phyloP scores from a whole-genome alignment of 2,329 filamentous ascomycete species.

The Monosporascus sp. region DNA sequence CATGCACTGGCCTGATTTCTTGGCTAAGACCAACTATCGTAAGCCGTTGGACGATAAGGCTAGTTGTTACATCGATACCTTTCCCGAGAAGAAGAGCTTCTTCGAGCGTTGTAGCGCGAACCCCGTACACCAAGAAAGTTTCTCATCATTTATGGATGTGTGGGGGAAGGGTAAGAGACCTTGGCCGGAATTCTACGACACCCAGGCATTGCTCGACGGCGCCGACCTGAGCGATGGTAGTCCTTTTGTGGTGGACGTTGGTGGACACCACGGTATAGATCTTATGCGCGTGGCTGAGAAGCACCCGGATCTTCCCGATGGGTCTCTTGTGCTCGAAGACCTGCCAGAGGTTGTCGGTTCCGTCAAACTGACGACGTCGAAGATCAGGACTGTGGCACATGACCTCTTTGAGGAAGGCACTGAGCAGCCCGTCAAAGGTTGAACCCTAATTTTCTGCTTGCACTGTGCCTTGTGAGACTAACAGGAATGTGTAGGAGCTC shows the following conservation, averaged over 20 bases:
- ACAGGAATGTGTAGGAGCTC: slow-evolving; percentile 16
- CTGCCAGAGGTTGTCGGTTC: slow-evolving; percentile 25
- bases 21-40: slow-evolving; percentile 18
- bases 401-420: slow-evolving; percentile 25
- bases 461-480: not conserved
- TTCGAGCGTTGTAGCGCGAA: slow-evolving; percentile 16
- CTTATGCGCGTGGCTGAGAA: slow-evolving; percentile 24
- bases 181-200: slow-evolving; percentile 23
- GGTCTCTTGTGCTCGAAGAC: slow-evolving; percentile 34
- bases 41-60: slow-evolving; percentile 14
- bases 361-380: slow-evolving; percentile 6
- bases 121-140: slow-evolving; percentile 11
- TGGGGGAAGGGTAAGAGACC: slow-evolving; percentile 14
- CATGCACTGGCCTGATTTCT: slow-evolving; percentile 13
- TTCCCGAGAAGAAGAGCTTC: slow-evolving; percentile 14
- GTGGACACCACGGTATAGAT: slow-evolving; percentile 36
- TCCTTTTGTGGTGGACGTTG: slow-evolving; percentile 34
- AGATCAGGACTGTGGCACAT: slow-evolving; percentile 22
- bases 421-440: slow-evolving; percentile 23
- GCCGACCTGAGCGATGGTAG: slow-evolving; percentile 18
- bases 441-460: not conserved
- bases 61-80: slow-evolving; percentile 14
- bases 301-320: slow-evolving; percentile 25
- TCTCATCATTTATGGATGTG: slow-evolving; percentile 20
- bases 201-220: slow-evolving; percentile 14